A percentile compares a stretch with the other conserved stretches of the same genome.
Conservation (phyloP, 1,284 basidiomycete genomes). For the Boletus sp. region DNA sequence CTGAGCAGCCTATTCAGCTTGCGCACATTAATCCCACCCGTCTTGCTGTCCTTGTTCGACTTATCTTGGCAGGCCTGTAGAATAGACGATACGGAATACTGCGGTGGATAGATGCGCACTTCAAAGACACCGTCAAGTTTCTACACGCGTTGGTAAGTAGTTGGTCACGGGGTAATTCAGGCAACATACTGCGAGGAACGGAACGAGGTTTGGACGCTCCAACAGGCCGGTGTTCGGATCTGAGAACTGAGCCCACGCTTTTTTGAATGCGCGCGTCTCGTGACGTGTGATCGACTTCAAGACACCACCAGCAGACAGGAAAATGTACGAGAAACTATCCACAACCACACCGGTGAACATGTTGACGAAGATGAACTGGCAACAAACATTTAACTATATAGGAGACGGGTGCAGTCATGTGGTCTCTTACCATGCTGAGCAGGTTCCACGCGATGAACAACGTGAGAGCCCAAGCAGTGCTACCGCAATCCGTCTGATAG, state of each 20-base stretch:
- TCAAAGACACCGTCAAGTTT: constrained; percentile 81
- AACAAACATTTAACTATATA: constrained; percentile 1
- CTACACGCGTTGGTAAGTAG: constrained; percentile 36
- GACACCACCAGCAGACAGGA: constrained; percentile 81
- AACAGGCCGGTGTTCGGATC: constrained; percentile 78
- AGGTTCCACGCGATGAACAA: constrained; percentile 97
- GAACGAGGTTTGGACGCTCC: constrained; percentile 65
- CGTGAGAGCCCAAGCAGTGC: constrained; percentile 76
- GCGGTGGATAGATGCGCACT: constrained; percentile 74
- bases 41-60: no score
- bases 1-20: constrained; percentile 59
- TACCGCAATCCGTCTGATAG: constrained; percentile 86
- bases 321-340: constrained; percentile 95
- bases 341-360: constrained; percentile 96
- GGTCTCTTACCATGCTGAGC: constrained; percentile 79
- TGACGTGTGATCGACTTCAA: constrained; percentile 77
- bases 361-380: constrained; percentile 90
- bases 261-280: constrained; percentile 92
- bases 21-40: constrained; percentile 62
- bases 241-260: constrained; percentile 87
- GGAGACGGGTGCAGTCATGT: background rate
- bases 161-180: background rate
- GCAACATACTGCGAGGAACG: constrained; percentile 75
- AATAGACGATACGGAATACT: constrained; percentile 62
- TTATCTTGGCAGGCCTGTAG: constrained; percentile 45